Base-by-base conservation (phyloP, 2,329 filamentous ascomycete genomes). In the Hymenoscyphus albidus region DNA sequence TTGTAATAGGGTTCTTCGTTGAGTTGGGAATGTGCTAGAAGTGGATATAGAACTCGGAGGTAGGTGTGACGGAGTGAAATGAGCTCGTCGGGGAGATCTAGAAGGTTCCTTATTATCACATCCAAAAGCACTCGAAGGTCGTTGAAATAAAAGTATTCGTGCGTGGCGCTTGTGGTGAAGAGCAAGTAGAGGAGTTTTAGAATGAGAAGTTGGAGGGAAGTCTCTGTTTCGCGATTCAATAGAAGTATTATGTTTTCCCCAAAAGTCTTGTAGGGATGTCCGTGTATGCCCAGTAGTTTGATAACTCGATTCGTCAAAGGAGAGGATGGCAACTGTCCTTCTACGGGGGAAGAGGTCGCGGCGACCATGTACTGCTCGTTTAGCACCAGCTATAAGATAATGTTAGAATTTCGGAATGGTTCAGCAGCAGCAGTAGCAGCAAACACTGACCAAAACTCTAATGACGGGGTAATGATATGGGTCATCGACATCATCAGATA, bases 121-220 rank as follows among this genome's bases (percentile, higher is more conserved):
- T 99, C 95, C 58, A 98, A 83, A 16, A 99, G 85, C 4, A 99
- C 95, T 65, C 92, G 91, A 38, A 99, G 82, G 74, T 99, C 95
- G 75, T 99, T 99, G 35, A 93, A 97, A 77, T 98, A 99, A 75
- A 99, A 99, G 78, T 98, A 99, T 78, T 99, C 95, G 76, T 95
- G 92, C 0, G 95, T 99, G 16, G 90, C 86, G 64, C 87, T 87
- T 10, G 92, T 98, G 4, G 93, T 97, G 78, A 99, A 99, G 10
- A 99, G 84, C 42, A 99, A 86, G 77, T 98, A 99, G 35, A 99
- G 82, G 4, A 97, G 85, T 78, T 99, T 99, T 54, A 99, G 83
- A 65, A 98, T 98, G n/a, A 99, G 84, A 32, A 99, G 83, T 77
- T 99, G 96, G 44, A 97, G 85, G 1, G 93, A 94, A 0, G 95